These are phyloP conservation scores for Stropharia rugosoannulata DNA, from an alignment of 768 basidiomycete genomes.

Conservation along the genomic window DNA sequence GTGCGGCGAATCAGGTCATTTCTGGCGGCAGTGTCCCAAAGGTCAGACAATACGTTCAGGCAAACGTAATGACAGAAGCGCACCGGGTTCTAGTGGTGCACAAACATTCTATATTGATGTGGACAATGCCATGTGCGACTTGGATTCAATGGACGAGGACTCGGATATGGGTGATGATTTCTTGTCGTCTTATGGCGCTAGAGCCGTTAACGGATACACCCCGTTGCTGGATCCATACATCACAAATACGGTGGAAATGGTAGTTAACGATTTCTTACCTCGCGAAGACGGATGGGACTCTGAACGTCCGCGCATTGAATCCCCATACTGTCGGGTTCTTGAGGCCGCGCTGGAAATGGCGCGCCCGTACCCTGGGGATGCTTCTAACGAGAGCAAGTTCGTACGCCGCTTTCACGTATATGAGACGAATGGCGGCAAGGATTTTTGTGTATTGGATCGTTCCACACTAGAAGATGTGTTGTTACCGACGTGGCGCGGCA, in stretches of 20 bases:
- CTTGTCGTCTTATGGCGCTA: no score
- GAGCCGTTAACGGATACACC: no score
- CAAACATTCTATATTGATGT: conserved; percentile 5
- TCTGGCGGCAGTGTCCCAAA: conserved; percentile 23
- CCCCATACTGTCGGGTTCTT: neutral
- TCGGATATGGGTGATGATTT: no score
- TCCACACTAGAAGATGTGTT: neutral
- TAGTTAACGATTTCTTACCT: no score
- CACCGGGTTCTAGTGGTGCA: conserved; percentile 7
- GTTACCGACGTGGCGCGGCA: neutral
- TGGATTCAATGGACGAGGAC: no score
- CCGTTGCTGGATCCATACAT: neutral
- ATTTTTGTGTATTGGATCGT: neutral
- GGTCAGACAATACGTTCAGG: conserved; percentile 5
- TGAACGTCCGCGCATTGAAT: no score
- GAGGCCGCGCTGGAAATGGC: neutral
- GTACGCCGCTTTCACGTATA: neutral
- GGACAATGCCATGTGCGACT: no score
- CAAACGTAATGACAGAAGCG: neutral
- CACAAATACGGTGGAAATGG: neutral
- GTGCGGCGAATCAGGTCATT: conserved; percentile 24
- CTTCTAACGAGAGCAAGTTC: no score
- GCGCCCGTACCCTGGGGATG: neutral
- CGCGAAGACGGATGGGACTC: no score
- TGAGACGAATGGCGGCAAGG: no score